Conservation (phyloP, 225 moss, liverwort and hornwort species). For the Bryoerythrophyllum caledonicum region DNA sequence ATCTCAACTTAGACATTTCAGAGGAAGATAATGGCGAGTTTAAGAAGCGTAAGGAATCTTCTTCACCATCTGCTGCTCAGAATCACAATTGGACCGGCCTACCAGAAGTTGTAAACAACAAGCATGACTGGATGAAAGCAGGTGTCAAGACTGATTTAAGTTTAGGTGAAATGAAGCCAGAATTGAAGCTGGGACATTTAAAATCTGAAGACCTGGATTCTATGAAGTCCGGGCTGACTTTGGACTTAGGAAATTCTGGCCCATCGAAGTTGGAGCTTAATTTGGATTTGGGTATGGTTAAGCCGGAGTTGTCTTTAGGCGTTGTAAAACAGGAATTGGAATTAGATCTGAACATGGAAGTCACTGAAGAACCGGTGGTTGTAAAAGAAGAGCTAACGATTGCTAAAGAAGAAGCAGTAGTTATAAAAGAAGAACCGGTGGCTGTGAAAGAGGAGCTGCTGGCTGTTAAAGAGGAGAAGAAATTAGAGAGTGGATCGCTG, state of each 20-base stretch:
- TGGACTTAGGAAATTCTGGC: conserved; percentile 22
- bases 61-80: conserved; percentile 25
- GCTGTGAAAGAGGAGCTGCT: neutral
- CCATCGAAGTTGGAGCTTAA: conserved; percentile 15
- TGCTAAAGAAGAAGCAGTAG: neutral
- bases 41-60: conserved; percentile 44
- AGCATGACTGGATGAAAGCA: conserved; percentile 27
- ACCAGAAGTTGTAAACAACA: conserved; percentile 18
- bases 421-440: conserved; percentile 9
- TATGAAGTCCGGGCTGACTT: conserved; percentile 20
- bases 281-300: conserved; percentile 28
- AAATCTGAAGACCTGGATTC: conserved; percentile 21
- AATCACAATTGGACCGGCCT: conserved; percentile 37
- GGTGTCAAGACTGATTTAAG: conserved; percentile 50
- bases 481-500: conserved; percentile 13
- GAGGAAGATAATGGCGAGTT: conserved; percentile 57
- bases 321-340: conserved; percentile 54
- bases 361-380: conserved; percentile 41
- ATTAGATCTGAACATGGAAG: conserved; percentile 69
- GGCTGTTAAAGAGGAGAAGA: conserved; percentile 15
- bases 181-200: conserved; percentile 19
- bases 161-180: conserved; percentile 38
- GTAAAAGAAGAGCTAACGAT: conserved; percentile 25
- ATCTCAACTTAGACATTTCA: conserved; percentile 64
- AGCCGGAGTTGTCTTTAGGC: conserved; percentile 31